Evolutionary conservation across 805 yeast genomes (phyloP).

Genomic region (Lachancea sp.): DNA sequence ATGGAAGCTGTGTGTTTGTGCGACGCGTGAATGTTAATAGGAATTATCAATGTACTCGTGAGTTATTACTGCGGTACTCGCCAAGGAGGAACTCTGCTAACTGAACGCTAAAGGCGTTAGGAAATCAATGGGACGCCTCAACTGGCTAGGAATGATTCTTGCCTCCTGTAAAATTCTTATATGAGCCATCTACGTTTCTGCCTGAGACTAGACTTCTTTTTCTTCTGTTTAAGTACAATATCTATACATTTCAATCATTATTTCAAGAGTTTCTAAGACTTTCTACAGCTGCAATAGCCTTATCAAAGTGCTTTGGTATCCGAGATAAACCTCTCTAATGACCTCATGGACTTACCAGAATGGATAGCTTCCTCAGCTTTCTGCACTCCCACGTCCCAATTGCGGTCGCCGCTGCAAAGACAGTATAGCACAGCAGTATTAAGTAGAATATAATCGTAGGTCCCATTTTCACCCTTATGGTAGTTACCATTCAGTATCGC

Average conservation of each 20-base stretch:
- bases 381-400: constrained; percentile 74
- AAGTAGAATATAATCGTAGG: constrained; percentile 83
- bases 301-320: constrained; percentile 19
- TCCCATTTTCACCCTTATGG: constrained; percentile 47
- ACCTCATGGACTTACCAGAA: constrained; percentile 58
- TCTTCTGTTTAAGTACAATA: no score
- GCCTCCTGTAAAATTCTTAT: no score
- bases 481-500: constrained; percentile 40
- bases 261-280: no score
- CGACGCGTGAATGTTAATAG: constrained; percentile 4
- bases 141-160: no score
- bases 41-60: no score
- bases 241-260: no score
- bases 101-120: no score
- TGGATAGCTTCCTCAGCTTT: constrained; percentile 63
- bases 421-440: constrained; percentile 86
- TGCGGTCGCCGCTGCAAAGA: constrained; percentile 56
- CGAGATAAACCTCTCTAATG: constrained; percentile 46
- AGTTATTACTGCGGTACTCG: background rate
- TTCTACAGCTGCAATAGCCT: no score
- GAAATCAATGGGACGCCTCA: no score
- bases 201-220: no score
- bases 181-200: no score
- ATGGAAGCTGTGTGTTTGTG: background rate
- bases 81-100: no score